These are phyloP conservation scores for Vanrija sp. DNA, from an alignment of 1,284 basidiomycete species.

Conservation along the genomic window DNA sequence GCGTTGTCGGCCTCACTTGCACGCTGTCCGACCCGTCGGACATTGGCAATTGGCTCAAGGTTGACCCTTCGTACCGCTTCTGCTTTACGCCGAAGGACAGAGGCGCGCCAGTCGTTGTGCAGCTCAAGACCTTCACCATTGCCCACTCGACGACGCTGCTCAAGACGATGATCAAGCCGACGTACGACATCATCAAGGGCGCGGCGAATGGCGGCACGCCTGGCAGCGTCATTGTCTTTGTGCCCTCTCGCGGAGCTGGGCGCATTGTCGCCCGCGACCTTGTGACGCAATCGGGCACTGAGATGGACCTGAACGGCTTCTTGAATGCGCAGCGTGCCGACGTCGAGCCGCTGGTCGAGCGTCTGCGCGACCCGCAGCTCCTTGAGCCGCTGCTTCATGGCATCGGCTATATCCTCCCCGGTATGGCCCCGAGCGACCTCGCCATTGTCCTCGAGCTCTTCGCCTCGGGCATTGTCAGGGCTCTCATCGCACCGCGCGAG, in stretches of 20 bases:
- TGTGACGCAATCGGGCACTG: constrained; percentile 78
- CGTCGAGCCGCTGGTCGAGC: constrained; percentile 60
- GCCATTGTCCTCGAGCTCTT: constrained; percentile 76
- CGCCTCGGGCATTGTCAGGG: constrained; percentile 72
- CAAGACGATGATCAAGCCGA: constrained; percentile 89
- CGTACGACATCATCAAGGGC: constrained; percentile 60
- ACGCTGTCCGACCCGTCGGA: constrained; percentile 78
- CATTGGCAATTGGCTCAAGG: constrained; percentile 77
- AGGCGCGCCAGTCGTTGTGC: constrained; percentile 69
- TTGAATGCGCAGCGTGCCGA: constrained; percentile 59
- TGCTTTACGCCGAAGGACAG: constrained; percentile 79
- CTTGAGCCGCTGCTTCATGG: constrained; percentile 80
- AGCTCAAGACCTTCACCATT: constrained; percentile 76
- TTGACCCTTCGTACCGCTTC: constrained; percentile 61
- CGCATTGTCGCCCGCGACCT: constrained; percentile 74
- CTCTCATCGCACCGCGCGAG: constrained; percentile 77
- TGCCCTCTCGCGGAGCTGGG: constrained; percentile 81
- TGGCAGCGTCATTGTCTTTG: constrained; percentile 74
- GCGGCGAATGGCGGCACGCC: constrained; percentile 43
- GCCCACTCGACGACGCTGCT: constrained; percentile 82
- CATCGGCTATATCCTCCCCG: constrained; percentile 81
- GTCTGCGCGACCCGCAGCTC: constrained; percentile 65
- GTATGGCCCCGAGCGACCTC: constrained; percentile 67
- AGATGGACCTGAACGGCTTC: constrained; percentile 70
- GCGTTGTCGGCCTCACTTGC: constrained; percentile 72